Conservation (phyloP, 2,329 filamentous ascomycete species). For the Rutstroemia sp. region DNA sequence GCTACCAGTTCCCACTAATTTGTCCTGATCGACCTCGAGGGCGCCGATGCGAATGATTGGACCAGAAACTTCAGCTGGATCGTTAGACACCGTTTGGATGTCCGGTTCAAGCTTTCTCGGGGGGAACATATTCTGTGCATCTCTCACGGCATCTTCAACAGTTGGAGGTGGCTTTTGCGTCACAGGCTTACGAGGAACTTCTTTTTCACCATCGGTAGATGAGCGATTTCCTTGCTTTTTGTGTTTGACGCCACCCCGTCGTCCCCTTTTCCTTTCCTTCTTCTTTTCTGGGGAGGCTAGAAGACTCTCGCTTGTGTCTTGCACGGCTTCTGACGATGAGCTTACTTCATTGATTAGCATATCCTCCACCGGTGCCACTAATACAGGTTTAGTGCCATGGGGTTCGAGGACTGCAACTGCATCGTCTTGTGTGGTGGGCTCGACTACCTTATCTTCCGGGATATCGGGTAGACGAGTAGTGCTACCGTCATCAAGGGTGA, state of each 20-base stretch:
- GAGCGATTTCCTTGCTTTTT: conserved; percentile 40
- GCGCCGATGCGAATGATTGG: conserved; percentile 55
- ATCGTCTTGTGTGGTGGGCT: not conserved
- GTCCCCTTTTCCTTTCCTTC: conserved; percentile 57
- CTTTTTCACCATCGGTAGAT: conserved; percentile 37
- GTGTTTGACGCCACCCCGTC: conserved; percentile 64
- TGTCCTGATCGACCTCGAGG: conserved; percentile 56
- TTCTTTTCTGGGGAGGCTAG: conserved; percentile 39
- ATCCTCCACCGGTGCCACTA: not conserved
- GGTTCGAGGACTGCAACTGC: not conserved
- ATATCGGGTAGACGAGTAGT: not conserved
- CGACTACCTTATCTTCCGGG: not conserved
- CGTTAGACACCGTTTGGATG: conserved; percentile 47
- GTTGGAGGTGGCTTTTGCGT: conserved; percentile 30
- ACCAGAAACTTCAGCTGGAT: conserved; percentile 53
- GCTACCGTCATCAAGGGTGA: not conserved
- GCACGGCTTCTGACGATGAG: not conserved
- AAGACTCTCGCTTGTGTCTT: conserved; percentile 3
- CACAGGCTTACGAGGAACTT: not conserved
- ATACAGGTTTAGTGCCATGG: not conserved
- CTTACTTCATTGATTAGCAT: not conserved
- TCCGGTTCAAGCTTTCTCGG: conserved; percentile 51
- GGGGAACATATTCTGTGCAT: conserved; percentile 50
- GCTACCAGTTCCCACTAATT: conserved; percentile 70
- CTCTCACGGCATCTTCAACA: conserved; percentile 53